Evolutionary conservation across 768 basidiomycete species (phyloP), one percentile per base, ranked within the genome.

Genomic region (Fomitopsis pulvina): DNA sequence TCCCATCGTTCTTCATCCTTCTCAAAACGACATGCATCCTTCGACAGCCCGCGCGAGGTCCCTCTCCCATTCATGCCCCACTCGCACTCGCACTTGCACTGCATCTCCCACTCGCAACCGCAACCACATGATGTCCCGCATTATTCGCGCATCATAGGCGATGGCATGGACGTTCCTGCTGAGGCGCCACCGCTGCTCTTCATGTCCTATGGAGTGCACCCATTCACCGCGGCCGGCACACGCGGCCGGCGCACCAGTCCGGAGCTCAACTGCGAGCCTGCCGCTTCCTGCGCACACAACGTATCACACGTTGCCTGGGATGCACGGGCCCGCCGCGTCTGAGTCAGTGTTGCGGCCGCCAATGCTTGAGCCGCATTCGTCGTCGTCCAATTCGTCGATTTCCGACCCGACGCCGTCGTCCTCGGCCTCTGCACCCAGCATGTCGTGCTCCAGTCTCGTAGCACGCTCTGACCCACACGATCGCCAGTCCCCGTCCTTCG

Each of bases 1-100:
- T n/a, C 59, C 18, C 64, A 56, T 52, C 60, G 68, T 44, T 59
- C 60, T 51, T 57, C 62, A 22, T 69, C 68, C 3, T 66, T 57
- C 52, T 60, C 66, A 24, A 79, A 76, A 60, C 73, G 79, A 41
- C 74, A 79, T 71, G 74, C 80, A 18, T 79, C 78, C 32, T 74
- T 80, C 57, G 71, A 75, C 61, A 72, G 74, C 16, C 79, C 78
- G 1, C 60, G 77, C 52, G 79, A 79, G 60, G 64, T 78, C 32
- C 76, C 79, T 8, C 64, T 78, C 38, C 74, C 77, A 20, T 73
- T 66, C 32, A 70, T 60, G 56, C 59, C 59, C 52, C 54, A 53
- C 37, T 52, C 55, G 32, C n/a, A n/a, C n/a, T n/a, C 34, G 34
- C 34, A 37, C 18, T 16, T 37, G 34, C 39, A 57, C 21, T 56